Percentiles rank a stretch among this genome's conserved stretches.
phyloP scores from a whole-genome alignment of 148 eudicot species.

The Linanthus parryae region DNA sequence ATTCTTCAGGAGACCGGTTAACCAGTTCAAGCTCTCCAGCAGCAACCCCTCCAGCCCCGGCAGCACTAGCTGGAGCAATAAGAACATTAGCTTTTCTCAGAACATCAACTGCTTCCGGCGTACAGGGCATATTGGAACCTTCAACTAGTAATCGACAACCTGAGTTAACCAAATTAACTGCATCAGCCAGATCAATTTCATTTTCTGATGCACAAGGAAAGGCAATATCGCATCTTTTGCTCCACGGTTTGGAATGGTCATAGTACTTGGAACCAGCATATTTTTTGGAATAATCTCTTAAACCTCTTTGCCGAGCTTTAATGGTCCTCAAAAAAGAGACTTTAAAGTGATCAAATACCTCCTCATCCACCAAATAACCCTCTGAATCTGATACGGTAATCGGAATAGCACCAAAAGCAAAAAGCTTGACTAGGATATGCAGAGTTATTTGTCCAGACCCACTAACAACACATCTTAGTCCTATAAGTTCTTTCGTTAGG shows the following conservation, averaged over 20 bases:
- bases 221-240: slow-evolving; percentile 84
- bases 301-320: too few species aligned
- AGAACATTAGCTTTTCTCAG: too few species aligned
- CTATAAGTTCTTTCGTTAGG: slow-evolving; percentile 78
- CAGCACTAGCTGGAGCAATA: slow-evolving; percentile 94
- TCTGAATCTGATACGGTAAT: slow-evolving; percentile 90
- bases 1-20: slow-evolving; percentile 86
- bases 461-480: slow-evolving; percentile 91
- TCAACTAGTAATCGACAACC: slow-evolving; percentile 88
- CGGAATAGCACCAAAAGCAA: slow-evolving; percentile 82
- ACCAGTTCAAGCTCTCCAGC: too few species aligned
- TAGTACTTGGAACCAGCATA: slow-evolving; percentile 91
- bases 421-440: slow-evolving; percentile 92
- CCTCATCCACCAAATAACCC: slow-evolving; percentile 95
- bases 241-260: slow-evolving; percentile 94
- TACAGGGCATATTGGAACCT: slow-evolving; percentile 93
- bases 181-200: slow-evolving; percentile 86
- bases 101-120: slow-evolving; percentile 84
- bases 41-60: slow-evolving; percentile 98
- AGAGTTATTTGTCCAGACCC: slow-evolving; percentile 94
- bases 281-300: slow-evolving; percentile 93
- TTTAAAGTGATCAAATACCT: slow-evolving; percentile 82
- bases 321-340: slow-evolving; percentile 70
- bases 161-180: slow-evolving; percentile 76
- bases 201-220: slow-evolving; percentile 91